Conservation (phyloP, 371 early-diverging fungal species). For the Mucor indicus region DNA sequence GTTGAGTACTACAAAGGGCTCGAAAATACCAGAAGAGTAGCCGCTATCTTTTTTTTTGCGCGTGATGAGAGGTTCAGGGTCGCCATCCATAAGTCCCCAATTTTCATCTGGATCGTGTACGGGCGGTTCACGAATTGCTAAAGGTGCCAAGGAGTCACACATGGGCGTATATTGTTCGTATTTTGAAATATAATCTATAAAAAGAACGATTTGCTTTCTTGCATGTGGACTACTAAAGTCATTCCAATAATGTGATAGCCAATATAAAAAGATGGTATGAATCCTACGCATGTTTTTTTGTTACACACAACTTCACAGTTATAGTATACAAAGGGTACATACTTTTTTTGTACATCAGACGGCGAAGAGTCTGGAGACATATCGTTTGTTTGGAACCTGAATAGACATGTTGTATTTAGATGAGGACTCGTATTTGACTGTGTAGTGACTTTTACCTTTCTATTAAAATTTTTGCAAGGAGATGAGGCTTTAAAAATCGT, state of each 20-base stretch:
- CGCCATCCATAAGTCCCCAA: conserved; percentile 38
- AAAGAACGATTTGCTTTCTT: too few species aligned
- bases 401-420: not conserved
- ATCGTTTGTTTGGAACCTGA: conserved; percentile 13
- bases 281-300: too few species aligned
- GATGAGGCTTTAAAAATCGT: conserved; percentile 52
- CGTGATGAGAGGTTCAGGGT: conserved; percentile 1
- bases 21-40: conserved; percentile 30
- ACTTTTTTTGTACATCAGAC: conserved; percentile 40
- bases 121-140: conserved; percentile 41
- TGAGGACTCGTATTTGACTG: not conserved
- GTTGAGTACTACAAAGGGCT: too few species aligned
- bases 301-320: too few species aligned
- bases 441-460: conserved; percentile 45
- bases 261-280: conserved; percentile 39
- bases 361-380: conserved; percentile 28
- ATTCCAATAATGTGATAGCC: conserved; percentile 54
- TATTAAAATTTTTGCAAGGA: conserved; percentile 43
- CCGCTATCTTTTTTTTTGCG: conserved; percentile 45
- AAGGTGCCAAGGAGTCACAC: conserved; percentile 37
- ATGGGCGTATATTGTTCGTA: conserved; percentile 37
- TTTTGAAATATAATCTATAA: conserved; percentile 40
- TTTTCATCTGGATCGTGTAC: conserved; percentile 38
- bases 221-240: conserved; percentile 53
- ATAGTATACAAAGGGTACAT: too few species aligned